Base-by-base conservation (phyloP, 148 eudicot genomes). In the Chenopodium quinoa region DNA sequence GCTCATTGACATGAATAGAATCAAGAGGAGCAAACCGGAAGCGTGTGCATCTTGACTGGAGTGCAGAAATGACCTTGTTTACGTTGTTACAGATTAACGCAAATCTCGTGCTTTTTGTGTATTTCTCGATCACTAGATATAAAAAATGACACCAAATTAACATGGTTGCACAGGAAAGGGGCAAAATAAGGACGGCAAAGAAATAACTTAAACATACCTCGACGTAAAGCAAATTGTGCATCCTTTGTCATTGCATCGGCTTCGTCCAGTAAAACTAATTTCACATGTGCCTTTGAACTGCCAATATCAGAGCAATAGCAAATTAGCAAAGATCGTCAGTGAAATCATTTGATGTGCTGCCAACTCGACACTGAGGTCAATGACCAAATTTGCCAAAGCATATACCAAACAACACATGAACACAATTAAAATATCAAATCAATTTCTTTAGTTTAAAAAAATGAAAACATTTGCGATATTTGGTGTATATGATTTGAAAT, bases 201-300 rank as follows among this genome's bases (percentile, higher is more conserved):
- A 7, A 69, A 7, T 9, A 25, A 73, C 7, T 23, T 10, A 10
- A 1, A 19, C 66, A 79, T 81, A 93, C 99, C 99, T 88, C 98
- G 91, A 82, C 99, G 98, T 27, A 96, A 86, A 75, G 99, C 99
- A 85, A 96, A 96, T 78, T 96, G 99, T 75, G 99, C 99, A 94
- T 96, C 99, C 89, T 96, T 96, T 63, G 99, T 96, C 99, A 96
- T 96, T 80, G 99, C 99, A 90, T 96, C 99, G 60, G 99, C 92
- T 84, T 96, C 99, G 87, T 96, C 99, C 90, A 96, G 84, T 79
- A 96, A 88, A 66, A 96, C 95, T 84, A 96, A 90, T 84, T 96
- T 96, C 65, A 96, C 99, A 70, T 90, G 84, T 40, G 91, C 76
- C 80, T 92, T 96, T 44, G 93, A 84, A 68, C 99, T 96, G 86